These are phyloP conservation scores for Sporobolomyces pararoseus DNA, from an alignment of 768 basidiomycete species.

Conservation along the genomic window DNA sequence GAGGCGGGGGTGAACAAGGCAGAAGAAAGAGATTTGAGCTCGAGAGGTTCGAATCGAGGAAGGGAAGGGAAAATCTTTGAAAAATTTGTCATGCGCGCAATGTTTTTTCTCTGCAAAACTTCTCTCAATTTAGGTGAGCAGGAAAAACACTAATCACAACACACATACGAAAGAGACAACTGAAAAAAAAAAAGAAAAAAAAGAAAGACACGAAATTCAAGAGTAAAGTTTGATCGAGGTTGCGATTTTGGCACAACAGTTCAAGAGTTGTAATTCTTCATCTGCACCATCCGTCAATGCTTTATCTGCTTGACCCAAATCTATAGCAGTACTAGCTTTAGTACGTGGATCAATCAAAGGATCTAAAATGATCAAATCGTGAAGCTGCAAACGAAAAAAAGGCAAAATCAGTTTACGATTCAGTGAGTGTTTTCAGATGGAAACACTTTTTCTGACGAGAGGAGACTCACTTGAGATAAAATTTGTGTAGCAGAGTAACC, in stretches of 20 bases:
- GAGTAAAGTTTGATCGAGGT: conserved; percentile 6
- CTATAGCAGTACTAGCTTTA: conserved; percentile 74
- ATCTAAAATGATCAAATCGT: conserved; percentile 81
- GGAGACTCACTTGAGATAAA: conserved; percentile 68
- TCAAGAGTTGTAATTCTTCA: conserved; percentile 90
- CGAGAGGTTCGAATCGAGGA: too few relatives aligned
- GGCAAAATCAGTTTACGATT: too few relatives aligned
- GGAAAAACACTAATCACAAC: too few relatives aligned
- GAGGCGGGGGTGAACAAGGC: too few relatives aligned
- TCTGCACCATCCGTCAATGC: conserved; percentile 93
- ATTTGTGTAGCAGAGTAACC: conserved; percentile 91
- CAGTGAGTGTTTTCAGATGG: too few relatives aligned
- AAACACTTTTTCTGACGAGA: too few relatives aligned
- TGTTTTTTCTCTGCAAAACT: too few relatives aligned
- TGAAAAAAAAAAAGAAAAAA: background rate
- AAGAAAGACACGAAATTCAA: background rate
- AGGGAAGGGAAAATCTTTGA: too few relatives aligned
- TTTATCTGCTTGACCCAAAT: conserved; percentile 92
- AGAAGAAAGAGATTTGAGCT: too few relatives aligned
- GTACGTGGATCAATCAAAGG: conserved; percentile 72
- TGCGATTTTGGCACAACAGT: conserved; percentile 69
- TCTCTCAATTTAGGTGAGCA: too few relatives aligned
- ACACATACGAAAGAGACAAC: background rate
- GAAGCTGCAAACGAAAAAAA: conserved; percentile 63
- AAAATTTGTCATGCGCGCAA: too few relatives aligned